A percentile compares a stretch with the other conserved stretches of the same genome.
Evolutionary conservation across 352 stramenopile genomes (phyloP).

Genomic region (Pythium scleroteichum): DNA sequence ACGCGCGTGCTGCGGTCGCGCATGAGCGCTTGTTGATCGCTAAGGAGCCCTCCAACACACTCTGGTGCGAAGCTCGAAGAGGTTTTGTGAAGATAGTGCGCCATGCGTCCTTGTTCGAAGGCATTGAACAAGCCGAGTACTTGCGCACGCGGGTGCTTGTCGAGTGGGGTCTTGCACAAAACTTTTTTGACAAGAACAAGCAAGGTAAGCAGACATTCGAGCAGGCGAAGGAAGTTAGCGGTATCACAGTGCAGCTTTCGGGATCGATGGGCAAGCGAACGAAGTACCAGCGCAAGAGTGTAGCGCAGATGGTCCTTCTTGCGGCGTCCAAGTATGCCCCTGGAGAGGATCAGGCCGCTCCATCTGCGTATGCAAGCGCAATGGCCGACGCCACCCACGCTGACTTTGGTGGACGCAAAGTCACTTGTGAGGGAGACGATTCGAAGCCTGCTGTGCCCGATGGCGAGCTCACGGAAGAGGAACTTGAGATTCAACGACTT

Average conservation of each 20-base stretch:
- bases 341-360: conserved; percentile 24
- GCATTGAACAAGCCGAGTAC: conserved; percentile 43
- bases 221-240: conserved; percentile 77
- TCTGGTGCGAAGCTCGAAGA: conserved; percentile 75
- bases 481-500: conserved; percentile 56
- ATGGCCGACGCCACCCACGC: conserved; percentile 59
- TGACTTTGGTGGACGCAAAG: conserved; percentile 62
- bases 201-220: conserved; percentile 90
- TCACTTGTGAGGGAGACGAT: conserved; percentile 15
- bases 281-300: conserved; percentile 93
- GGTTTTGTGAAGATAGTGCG: conserved; percentile 54
- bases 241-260: conserved; percentile 87
- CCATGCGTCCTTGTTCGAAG: conserved; percentile 40
- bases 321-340: conserved; percentile 62
- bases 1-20: conserved; percentile 65
- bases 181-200: conserved; percentile 92
- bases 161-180: conserved; percentile 93
- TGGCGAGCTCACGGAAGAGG: conserved; percentile 41
- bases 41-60: conserved; percentile 64
- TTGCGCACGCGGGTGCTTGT: conserved; percentile 77
- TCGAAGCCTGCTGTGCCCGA: conserved; percentile 33
- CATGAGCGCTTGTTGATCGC: conserved; percentile 71
- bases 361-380: conserved; percentile 56
- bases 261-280: conserved; percentile 93
- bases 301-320: conserved; percentile 88